These are phyloP conservation scores for Chimonanthus salicifolius DNA, from an alignment of 164 flowering plant genomes.

Conservation along the genomic window DNA sequence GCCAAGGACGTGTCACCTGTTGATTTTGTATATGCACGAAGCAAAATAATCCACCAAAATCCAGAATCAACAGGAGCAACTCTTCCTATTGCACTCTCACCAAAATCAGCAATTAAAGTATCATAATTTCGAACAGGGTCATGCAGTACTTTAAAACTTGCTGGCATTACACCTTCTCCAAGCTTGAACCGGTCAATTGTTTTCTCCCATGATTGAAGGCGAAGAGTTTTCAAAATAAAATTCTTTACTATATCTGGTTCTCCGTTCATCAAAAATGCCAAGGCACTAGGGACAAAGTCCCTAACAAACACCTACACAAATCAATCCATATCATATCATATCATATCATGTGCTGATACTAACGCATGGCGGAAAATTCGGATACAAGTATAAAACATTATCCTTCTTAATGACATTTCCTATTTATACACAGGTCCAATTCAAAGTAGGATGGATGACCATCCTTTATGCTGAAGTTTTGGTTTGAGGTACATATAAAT, in stretches of 20 bases:
- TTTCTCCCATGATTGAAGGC: constrained; percentile 85
- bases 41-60: constrained; percentile 86
- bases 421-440: background rate
- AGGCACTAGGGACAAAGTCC: constrained; percentile 82
- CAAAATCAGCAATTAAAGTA: constrained; percentile 74
- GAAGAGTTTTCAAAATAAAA: constrained; percentile 69
- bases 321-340: background rate
- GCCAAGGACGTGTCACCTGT: constrained; percentile 69
- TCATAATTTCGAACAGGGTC: constrained; percentile 62
- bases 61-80: constrained; percentile 94
- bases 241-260: constrained; percentile 81
- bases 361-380: background rate
- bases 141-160: constrained; percentile 81
- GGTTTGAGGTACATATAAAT: background rate
- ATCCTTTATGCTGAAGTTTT: background rate
- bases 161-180: constrained; percentile 92
- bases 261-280: constrained; percentile 82
- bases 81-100: constrained; percentile 87
- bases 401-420: background rate
- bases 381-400: no score
- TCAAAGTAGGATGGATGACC: background rate
- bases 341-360: background rate
- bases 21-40: constrained; percentile 76
- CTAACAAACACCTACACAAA: constrained; percentile 68
- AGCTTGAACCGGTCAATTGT: constrained; percentile 65